A percentile compares a stretch with the other conserved stretches of the same genome.
phyloP scores from a whole-genome alignment of 768 basidiomycete species.

The Russula emetica region DNA sequence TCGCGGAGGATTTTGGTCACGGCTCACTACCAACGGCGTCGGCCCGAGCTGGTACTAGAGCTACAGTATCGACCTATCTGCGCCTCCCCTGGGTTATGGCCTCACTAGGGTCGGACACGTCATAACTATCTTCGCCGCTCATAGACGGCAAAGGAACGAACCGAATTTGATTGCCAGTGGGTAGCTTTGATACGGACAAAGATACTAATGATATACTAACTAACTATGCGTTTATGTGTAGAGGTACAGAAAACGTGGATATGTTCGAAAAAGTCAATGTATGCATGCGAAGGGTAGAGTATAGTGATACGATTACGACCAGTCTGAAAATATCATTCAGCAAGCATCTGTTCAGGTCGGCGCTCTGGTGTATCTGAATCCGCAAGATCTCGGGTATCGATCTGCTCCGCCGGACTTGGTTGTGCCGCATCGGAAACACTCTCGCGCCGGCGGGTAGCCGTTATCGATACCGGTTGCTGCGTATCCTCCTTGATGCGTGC shows the following conservation, averaged over 20 bases:
- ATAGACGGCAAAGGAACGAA: too few relatives aligned
- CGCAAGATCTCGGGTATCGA: neutral
- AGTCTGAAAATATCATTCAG: neutral
- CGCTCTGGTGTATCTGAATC: neutral
- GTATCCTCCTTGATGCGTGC: conserved; percentile 14
- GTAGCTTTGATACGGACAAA: neutral
- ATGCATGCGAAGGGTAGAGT: neutral
- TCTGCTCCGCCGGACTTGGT: neutral
- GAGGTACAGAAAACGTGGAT: neutral
- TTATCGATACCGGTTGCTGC: neutral
- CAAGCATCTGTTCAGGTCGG: conserved; percentile 1
- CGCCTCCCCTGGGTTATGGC: too few relatives aligned
- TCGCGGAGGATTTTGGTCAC: too few relatives aligned
- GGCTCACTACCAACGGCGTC: too few relatives aligned
- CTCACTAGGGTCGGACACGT: too few relatives aligned
- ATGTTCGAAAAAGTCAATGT: neutral
- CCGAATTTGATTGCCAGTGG: too few relatives aligned
- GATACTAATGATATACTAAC: neutral
- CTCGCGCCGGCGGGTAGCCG: neutral
- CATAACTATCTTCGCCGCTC: too few relatives aligned
- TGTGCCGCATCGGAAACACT: neutral
- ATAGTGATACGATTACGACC: neutral
- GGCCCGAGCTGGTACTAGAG: too few relatives aligned
- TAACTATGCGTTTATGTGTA: neutral
- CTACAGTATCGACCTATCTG: too few relatives aligned